Evolutionary conservation across 2,329 filamentous ascomycete species (phyloP).

Genomic region (Parafenestella ontariensis): DNA sequence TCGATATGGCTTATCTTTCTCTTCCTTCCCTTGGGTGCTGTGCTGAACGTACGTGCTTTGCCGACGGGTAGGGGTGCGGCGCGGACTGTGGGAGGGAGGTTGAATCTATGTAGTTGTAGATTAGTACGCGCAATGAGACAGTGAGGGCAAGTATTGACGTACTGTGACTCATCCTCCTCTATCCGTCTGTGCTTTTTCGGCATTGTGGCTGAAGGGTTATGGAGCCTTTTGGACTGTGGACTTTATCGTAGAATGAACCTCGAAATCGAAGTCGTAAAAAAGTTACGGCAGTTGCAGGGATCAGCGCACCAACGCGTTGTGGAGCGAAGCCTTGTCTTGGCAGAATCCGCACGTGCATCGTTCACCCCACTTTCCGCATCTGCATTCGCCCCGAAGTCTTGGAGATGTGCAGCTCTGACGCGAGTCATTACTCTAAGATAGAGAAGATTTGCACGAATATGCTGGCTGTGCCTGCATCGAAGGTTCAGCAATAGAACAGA

Average conservation of each 20-base stretch:
- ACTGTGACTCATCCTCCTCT: slow-evolving; percentile 51
- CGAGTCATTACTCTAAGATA: neutral
- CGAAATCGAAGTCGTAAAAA: slow-evolving; percentile 1
- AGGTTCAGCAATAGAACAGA: neutral
- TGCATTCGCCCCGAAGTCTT: neutral
- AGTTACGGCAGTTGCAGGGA: slow-evolving; percentile 8
- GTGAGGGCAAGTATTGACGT: slow-evolving; percentile 10
- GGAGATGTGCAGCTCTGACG: neutral
- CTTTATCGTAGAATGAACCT: neutral
- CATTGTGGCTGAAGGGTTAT: slow-evolving; percentile 59
- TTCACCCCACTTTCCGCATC: neutral
- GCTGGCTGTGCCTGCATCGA: neutral
- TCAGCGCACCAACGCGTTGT: neutral
- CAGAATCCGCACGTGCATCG: neutral
- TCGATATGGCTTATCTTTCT: slow-evolving; percentile 52
- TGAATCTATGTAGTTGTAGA: slow-evolving; percentile 58
- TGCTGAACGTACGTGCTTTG: slow-evolving; percentile 50
- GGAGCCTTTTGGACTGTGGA: neutral
- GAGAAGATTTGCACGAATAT: too few relatives aligned
- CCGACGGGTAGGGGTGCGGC: slow-evolving; percentile 66
- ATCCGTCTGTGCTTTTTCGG: slow-evolving; percentile 86
- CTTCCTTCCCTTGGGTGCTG: slow-evolving; percentile 43
- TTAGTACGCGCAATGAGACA: slow-evolving; percentile 1
- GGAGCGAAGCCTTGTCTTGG: neutral
- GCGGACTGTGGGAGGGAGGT: slow-evolving; percentile 67